A percentile compares a stretch with the other conserved stretches of the same genome.
These are phyloP conservation scores for Silene latifolia DNA, from an alignment of 148 eudicot genomes.

Conservation along the genomic window DNA sequence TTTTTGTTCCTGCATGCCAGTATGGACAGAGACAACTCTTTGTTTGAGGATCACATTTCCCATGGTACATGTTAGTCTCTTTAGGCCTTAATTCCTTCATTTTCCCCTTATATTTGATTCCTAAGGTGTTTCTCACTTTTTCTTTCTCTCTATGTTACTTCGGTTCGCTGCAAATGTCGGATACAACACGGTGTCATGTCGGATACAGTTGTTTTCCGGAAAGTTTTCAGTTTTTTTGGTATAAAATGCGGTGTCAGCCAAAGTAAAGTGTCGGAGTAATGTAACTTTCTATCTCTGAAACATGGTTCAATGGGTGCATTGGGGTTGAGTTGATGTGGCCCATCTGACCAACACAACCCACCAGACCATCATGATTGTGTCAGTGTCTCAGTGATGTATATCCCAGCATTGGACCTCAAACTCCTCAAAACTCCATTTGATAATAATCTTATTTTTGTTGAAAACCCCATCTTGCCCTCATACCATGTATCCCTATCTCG, in stretches of 20 bases:
- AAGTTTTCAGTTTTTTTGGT: too few relatives aligned
- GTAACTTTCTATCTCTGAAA: conserved; percentile 16
- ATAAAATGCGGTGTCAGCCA: too few relatives aligned
- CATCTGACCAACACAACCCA: conserved; percentile 39
- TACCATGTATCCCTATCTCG: too few relatives aligned
- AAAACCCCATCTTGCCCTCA: conserved; percentile 4
- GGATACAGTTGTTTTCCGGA: too few relatives aligned
- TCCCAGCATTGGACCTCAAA: conserved; percentile 37
- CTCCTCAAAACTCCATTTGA: conserved; percentile 29
- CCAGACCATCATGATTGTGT: conserved; percentile 38
- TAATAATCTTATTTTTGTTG: conserved; percentile 18
- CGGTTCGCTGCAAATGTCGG: too few relatives aligned
- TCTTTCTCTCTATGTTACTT: too few relatives aligned
- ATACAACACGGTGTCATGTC: too few relatives aligned
- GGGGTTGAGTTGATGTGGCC: conserved; percentile 27
- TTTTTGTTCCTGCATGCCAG: conserved; percentile 28
- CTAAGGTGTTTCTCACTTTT: neutral
- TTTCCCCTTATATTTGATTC: neutral
- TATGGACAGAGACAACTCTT: conserved; percentile 42
- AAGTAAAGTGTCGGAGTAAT: too few relatives aligned
- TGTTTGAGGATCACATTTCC: conserved; percentile 42
- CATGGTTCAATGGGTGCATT: conserved; percentile 34
- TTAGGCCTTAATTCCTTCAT: conserved; percentile 15
- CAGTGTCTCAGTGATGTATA: conserved; percentile 20
- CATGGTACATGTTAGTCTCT: conserved; percentile 37